Percentiles rank a stretch among this genome's conserved stretches.
Conservation (phyloP, 495 filamentous ascomycete genomes). For the Delitschia confertaspora region DNA sequence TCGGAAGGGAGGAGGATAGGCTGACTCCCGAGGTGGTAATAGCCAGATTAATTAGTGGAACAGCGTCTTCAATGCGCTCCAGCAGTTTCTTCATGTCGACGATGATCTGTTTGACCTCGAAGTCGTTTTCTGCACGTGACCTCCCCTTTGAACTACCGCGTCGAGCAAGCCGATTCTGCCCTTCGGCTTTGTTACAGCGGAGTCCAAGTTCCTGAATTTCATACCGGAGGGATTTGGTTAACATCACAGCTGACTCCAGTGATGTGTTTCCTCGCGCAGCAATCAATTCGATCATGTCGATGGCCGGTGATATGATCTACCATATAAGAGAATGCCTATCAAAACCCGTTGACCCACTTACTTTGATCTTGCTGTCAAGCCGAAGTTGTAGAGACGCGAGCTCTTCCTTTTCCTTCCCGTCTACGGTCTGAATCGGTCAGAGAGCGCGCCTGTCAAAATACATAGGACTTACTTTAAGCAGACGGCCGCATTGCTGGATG, state of each 20-base stretch:
- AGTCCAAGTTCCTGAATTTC: constrained; percentile 81
- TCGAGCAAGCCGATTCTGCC: constrained; percentile 52
- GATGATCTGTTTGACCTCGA: constrained; percentile 62
- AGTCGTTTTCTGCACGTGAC: constrained; percentile 42
- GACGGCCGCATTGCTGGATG: constrained; percentile 66
- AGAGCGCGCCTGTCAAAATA: neutral
- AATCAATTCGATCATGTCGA: constrained; percentile 90
- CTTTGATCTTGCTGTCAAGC: constrained; percentile 75
- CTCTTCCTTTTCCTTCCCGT: constrained; percentile 62
- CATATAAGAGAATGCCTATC: constrained; percentile 3
- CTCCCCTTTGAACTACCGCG: constrained; percentile 43
- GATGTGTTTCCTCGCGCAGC: constrained; percentile 92
- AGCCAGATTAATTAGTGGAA: constrained; percentile 87
- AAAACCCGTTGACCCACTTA: constrained; percentile 34
- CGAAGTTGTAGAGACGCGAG: constrained; percentile 62
- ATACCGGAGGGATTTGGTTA: constrained; percentile 78
- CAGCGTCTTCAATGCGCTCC: constrained; percentile 76
- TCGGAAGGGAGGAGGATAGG: constrained; percentile 65
- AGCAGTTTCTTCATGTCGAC: constrained; percentile 69
- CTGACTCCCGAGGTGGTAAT: constrained; percentile 92
- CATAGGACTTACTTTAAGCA: constrained; percentile 54
- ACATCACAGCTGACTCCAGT: constrained; percentile 75
- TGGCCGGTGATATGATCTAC: constrained; percentile 81
- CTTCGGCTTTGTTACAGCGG: constrained; percentile 60
- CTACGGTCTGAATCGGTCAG: constrained; percentile 46